Evolutionary conservation across 495 filamentous ascomycete species (phyloP).

Genomic region (Hypomontagnella monticulosa): DNA sequence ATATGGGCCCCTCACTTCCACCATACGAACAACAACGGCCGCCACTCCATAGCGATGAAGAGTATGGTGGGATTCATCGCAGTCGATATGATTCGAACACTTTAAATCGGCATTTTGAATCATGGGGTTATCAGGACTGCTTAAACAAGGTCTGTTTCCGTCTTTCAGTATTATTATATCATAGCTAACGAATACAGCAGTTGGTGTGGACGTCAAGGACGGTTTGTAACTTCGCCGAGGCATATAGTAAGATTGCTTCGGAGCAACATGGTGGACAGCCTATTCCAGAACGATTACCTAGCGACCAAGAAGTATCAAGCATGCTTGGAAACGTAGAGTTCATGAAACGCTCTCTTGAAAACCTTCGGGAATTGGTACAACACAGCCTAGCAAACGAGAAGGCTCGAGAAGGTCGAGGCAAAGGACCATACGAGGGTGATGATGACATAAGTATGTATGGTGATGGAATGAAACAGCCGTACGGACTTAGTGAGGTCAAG

Average conservation of each 20-base stretch:
- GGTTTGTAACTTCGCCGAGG: conserved; percentile 58
- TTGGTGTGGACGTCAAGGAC: conserved; percentile 55
- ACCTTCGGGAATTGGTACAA: conserved; percentile 55
- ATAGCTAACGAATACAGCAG: conserved; percentile 48
- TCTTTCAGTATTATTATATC: background rate
- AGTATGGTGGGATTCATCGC: conserved; percentile 45
- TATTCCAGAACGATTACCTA: conserved; percentile 57
- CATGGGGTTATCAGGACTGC: conserved; percentile 54
- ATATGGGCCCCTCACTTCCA: conserved; percentile 47
- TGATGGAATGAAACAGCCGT: conserved; percentile 55
- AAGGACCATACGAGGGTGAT: conserved; percentile 53
- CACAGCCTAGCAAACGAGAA: conserved; percentile 54
- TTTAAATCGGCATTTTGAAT: conserved; percentile 54
- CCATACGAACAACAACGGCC: conserved; percentile 55
- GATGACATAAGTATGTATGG: conserved; percentile 60
- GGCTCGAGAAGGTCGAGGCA: conserved; percentile 52
- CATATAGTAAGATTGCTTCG: conserved; percentile 56
- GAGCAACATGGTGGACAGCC: conserved; percentile 59
- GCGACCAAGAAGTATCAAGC: conserved; percentile 54
- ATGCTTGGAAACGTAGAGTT: conserved; percentile 51
- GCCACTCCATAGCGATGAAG: conserved; percentile 52
- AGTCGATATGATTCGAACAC: conserved; percentile 51
- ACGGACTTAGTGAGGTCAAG: conserved; percentile 58
- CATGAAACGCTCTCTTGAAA: conserved; percentile 55
- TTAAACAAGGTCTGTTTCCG: conserved; percentile 51